These are phyloP conservation scores for Vaccinium vitisidaea DNA, from an alignment of 148 eudicot species.

Conservation along the genomic window DNA sequence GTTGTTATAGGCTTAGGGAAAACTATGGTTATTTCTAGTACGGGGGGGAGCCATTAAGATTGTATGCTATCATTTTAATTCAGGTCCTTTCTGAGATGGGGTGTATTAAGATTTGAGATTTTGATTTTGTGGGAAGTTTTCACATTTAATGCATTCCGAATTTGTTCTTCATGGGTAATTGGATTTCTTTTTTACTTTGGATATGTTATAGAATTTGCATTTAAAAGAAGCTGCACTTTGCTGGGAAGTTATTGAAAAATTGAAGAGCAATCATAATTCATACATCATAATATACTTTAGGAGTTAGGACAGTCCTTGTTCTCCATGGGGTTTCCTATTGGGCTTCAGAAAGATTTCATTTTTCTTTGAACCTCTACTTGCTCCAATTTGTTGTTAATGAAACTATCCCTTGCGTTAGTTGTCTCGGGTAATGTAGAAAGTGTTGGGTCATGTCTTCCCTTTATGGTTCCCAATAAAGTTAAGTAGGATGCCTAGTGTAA, in stretches of 20 bases:
- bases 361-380: neutral
- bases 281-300: neutral
- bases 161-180: neutral
- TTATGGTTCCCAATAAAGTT: neutral
- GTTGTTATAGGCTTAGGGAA: neutral
- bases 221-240: neutral
- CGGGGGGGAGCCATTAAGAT: neutral
- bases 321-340: neutral
- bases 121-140: neutral
- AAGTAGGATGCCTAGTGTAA: neutral
- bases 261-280: neutral
- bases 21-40: neutral
- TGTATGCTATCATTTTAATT: neutral
- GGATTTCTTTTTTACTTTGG: neutral
- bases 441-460: neutral
- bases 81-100: neutral
- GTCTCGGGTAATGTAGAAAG: neutral
- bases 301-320: neutral
- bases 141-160: neutral
- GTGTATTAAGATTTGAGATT: neutral
- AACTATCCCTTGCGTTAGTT: neutral
- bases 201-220: neutral
- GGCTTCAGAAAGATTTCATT: neutral
- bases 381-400: neutral
- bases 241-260: neutral